A percentile compares a stretch with the other conserved stretches of the same genome.
These are phyloP conservation scores for Dalbergia cultrata DNA, from an alignment of 306 rosid genomes.

Conservation along the genomic window DNA sequence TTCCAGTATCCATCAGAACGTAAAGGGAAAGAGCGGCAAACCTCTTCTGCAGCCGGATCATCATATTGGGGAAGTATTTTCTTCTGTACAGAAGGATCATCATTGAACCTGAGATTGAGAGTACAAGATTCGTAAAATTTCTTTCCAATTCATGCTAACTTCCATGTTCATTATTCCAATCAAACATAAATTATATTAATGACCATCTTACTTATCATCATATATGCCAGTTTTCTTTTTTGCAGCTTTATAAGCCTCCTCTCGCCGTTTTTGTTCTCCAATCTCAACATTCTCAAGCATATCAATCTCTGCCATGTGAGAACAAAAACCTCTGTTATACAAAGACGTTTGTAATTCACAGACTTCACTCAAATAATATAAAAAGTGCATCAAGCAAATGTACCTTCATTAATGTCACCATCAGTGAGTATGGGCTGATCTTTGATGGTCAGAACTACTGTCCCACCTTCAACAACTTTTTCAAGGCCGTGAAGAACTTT, in stretches of 20 bases:
- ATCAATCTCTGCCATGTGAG: conserved; percentile 73
- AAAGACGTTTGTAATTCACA: conserved; percentile 43
- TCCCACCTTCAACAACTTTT: conserved; percentile 94
- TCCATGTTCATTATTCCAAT: conserved; percentile 14
- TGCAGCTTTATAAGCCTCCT: conserved; percentile 90
- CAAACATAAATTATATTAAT: neutral
- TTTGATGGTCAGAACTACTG: conserved; percentile 92
- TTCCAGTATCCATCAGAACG: neutral
- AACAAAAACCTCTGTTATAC: conserved; percentile 50
- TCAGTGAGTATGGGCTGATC: conserved; percentile 90
- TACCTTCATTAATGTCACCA: conserved; percentile 91
- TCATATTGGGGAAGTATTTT: conserved; percentile 93
- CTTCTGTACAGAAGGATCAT: conserved; percentile 78
- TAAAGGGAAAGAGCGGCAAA: conserved; percentile 38
- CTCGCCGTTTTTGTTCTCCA: conserved; percentile 89
- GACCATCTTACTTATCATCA: conserved; percentile 79
- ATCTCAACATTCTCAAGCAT: conserved; percentile 96
- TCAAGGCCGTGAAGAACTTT: conserved; percentile 97
- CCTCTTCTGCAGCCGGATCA: conserved; percentile 86
- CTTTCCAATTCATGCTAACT: conserved; percentile 16
- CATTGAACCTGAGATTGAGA: conserved; percentile 77
- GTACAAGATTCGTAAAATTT: conserved; percentile 29
- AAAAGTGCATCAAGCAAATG: conserved; percentile 35
- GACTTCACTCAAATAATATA: conserved; percentile 37
- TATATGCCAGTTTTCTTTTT: conserved; percentile 85